Base-by-base conservation (phyloP, 495 filamentous ascomycete species). In the Aspergillus asperescens region DNA sequence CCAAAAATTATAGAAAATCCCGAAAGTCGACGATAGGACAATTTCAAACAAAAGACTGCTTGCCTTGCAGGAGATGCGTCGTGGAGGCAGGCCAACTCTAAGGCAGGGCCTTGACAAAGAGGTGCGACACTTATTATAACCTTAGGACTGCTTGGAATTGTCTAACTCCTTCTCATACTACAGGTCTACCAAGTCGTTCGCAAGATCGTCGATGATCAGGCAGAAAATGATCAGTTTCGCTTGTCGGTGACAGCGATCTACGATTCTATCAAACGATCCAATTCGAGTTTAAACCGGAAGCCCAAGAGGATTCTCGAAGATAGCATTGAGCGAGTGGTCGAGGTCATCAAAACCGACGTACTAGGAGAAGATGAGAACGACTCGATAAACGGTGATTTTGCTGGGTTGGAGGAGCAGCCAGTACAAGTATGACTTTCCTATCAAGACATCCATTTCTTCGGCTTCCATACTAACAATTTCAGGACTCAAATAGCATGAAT, bases 241-340 rank as follows among this genome's bases (percentile, higher is more conserved):
- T 65, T 89, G 13, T 83, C 86, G 3, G 75, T 85, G 1, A 64
- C 79, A 1, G 66, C 67, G 1, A 80, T 94, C 8, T 93, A 90
- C 63, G 86, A 89, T 12, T 73, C 74, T 45, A 87, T 96, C 57
- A 87, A 88, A 60, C 74, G 74, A 55, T 94, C 89, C 4, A 96
- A 95, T 61, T 95, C 90, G 1, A 87, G 83, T 54, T 65, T 95
- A 31, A 88, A 87, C 39, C 75, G 90, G 12, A 84, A 84, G 57
- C 88, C 86, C 6, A 95, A 93, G 68, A 81, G 80, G 48, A 72
- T 84, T 12, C 69, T 98, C 12, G 87, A 95, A 63, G 85, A 90
- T 58, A 87, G 88, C 40, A 87, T 97, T 56, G 90, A 95, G 61
- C 76, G 89, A 18, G 88, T 94, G 1, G 73, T 98, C 24, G 81